These are phyloP conservation scores for Arthrinium phaeospermum DNA, from an alignment of 2,329 filamentous ascomycete species.

Conservation along the genomic window DNA sequence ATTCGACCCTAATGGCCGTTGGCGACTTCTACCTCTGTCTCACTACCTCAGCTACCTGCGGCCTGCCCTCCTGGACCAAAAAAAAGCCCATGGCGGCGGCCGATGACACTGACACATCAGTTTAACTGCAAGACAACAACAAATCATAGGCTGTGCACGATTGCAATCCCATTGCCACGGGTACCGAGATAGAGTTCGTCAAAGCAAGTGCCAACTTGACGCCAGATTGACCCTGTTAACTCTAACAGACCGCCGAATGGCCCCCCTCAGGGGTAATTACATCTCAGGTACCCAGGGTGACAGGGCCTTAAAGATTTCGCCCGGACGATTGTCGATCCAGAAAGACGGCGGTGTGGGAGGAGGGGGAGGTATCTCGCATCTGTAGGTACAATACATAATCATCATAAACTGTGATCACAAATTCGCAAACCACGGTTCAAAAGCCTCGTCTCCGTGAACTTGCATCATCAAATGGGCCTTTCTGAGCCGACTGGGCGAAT, in stretches of 20 bases:
- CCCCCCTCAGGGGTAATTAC: neutral
- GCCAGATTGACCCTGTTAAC: conserved; percentile 4
- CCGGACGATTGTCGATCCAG: neutral
- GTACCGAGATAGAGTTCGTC: conserved; percentile 14
- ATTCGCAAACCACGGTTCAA: neutral
- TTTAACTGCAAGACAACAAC: neutral
- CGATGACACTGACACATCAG: neutral
- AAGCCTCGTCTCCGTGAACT: neutral
- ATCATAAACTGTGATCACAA: neutral
- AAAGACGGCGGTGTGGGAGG: conserved; percentile 4
- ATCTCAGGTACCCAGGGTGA: neutral
- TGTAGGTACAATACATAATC: neutral
- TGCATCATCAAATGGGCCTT: neutral
- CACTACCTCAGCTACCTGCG: conserved; percentile 3
- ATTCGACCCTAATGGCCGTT: conserved; percentile 13
- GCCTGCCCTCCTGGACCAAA: neutral
- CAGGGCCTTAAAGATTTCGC: neutral
- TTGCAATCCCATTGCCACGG: conserved; percentile 3
- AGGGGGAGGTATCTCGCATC: neutral
- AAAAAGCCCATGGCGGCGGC: neutral
- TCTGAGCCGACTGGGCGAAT: neutral
- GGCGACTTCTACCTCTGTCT: neutral
- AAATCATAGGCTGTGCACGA: neutral
- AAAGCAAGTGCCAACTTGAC: conserved; percentile 11
- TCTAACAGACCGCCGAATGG: conserved; percentile 12